Conservation (phyloP, 75 land plant species). For the Adiantum capillusveneris region DNA sequence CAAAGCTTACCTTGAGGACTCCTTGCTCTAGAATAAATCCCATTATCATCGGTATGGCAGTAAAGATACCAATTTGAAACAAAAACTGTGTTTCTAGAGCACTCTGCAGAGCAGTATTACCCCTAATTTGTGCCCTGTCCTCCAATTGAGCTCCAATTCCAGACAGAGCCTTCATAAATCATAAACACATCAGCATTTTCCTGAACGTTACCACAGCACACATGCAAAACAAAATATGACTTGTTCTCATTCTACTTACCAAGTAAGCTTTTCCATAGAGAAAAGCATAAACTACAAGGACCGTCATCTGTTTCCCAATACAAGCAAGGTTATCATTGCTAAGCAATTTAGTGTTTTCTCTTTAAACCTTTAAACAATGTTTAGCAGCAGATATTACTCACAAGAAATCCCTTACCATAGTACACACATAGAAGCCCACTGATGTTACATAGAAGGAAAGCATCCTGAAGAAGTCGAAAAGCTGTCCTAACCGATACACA, state of each 20-base stretch:
- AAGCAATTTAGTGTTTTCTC: no score
- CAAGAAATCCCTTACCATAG: slow-evolving; percentile 68
- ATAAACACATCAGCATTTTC: neutral
- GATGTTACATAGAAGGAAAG: slow-evolving; percentile 79
- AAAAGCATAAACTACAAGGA: slow-evolving; percentile 74
- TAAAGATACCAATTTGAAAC: slow-evolving; percentile 86
- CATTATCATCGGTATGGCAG: slow-evolving; percentile 93
- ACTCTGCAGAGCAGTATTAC: slow-evolving; percentile 74
- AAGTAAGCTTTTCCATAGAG: slow-evolving; percentile 81
- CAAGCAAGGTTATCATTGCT: no score
- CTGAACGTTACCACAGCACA: neutral
- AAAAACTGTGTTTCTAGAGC: slow-evolving; percentile 84
- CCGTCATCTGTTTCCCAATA: slow-evolving; percentile 88
- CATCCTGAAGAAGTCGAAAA: slow-evolving; percentile 83
- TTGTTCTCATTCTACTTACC: slow-evolving; percentile 32
- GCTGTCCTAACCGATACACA: slow-evolving; percentile 77
- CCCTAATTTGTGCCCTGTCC: slow-evolving; percentile 26
- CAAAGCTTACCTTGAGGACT: slow-evolving; percentile 45
- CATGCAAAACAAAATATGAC: neutral
- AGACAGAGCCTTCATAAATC: slow-evolving; percentile 64
- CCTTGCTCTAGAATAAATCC: slow-evolving; percentile 82
- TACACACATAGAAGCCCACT: slow-evolving; percentile 77
- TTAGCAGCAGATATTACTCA: no score
- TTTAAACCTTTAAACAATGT: no score
- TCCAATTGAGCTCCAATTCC: slow-evolving; percentile 61